These are phyloP conservation scores for Chlorella ohadii DNA, from an alignment of 139 green algal species.

Conservation along the genomic window DNA sequence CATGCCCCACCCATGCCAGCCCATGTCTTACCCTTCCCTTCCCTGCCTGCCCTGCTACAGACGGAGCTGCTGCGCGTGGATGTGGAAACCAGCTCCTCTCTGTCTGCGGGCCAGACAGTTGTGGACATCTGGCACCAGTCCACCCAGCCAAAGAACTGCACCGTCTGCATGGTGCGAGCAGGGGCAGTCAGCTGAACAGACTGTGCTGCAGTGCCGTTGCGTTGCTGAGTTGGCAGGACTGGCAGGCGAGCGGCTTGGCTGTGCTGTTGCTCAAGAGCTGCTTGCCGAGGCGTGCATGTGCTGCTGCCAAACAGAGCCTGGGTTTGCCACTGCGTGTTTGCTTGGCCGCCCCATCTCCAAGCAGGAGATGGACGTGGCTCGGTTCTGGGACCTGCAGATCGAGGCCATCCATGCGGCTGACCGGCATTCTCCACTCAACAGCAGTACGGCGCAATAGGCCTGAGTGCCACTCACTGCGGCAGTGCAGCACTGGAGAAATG, in stretches of 20 bases:
- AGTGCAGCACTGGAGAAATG: too few relatives aligned
- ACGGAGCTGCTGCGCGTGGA: slow-evolving; percentile 75
- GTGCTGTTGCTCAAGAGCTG: too few relatives aligned
- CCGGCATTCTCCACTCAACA: too few relatives aligned
- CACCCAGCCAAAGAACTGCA: slow-evolving; percentile 65
- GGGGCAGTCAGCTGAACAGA: too few relatives aligned
- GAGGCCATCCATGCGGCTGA: slow-evolving; percentile 8
- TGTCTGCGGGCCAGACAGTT: slow-evolving; percentile 87
- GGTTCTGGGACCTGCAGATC: slow-evolving; percentile 64
- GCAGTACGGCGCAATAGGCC: too few relatives aligned
- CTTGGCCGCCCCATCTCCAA: too few relatives aligned
- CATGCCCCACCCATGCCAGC: too few relatives aligned
- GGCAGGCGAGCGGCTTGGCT: too few relatives aligned
- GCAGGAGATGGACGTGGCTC: slow-evolving; percentile 48
- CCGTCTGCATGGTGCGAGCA: slow-evolving; percentile 61
- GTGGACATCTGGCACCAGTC: slow-evolving; percentile 79
- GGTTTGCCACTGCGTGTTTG: too few relatives aligned
- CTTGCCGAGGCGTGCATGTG: too few relatives aligned
- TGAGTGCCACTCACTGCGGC: too few relatives aligned
- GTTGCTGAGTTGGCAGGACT: too few relatives aligned
- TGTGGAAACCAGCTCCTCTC: slow-evolving; percentile 72
- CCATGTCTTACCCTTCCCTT: background rate
- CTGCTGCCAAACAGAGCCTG: background rate
- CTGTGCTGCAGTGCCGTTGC: background rate
- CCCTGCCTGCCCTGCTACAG: slow-evolving; percentile 23